phyloP scores from a whole-genome alignment of 2,329 filamentous ascomycete species.

The Trichoderma simmonsii region DNA sequence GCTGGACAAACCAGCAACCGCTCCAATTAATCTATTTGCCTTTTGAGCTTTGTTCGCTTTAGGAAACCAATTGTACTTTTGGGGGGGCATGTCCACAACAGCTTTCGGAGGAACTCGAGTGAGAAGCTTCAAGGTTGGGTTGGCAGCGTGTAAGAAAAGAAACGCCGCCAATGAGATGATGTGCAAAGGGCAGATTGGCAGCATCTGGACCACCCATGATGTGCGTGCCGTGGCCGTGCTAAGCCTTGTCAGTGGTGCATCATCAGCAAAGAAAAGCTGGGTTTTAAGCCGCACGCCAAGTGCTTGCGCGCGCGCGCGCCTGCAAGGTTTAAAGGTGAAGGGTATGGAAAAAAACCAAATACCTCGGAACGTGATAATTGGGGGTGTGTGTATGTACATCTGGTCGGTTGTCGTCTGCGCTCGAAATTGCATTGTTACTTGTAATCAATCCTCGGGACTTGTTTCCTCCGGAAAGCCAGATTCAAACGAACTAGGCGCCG shows the following conservation, averaged over 20 bases:
- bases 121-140: neutral
- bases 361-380: neutral
- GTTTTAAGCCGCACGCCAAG: constrained; percentile 7
- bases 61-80: neutral
- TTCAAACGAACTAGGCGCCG: neutral
- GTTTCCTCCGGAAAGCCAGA: neutral
- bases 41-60: neutral
- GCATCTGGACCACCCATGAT: neutral
- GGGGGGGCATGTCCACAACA: neutral
- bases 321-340: neutral
- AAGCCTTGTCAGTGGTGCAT: constrained; percentile 6
- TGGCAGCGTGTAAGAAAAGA: neutral
- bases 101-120: neutral
- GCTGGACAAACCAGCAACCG: neutral
- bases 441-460: neutral
- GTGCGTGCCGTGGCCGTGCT: neutral
- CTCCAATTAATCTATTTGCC: neutral
- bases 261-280: neutral
- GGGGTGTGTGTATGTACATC: neutral
- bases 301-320: neutral
- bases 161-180: constrained; percentile 4
- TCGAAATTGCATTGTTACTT: neutral
- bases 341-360: neutral
- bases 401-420: neutral
- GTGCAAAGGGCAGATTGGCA: neutral